phyloP scores from a whole-genome alignment of 306 rosid genomes.

The Trifolium subterraneum region DNA sequence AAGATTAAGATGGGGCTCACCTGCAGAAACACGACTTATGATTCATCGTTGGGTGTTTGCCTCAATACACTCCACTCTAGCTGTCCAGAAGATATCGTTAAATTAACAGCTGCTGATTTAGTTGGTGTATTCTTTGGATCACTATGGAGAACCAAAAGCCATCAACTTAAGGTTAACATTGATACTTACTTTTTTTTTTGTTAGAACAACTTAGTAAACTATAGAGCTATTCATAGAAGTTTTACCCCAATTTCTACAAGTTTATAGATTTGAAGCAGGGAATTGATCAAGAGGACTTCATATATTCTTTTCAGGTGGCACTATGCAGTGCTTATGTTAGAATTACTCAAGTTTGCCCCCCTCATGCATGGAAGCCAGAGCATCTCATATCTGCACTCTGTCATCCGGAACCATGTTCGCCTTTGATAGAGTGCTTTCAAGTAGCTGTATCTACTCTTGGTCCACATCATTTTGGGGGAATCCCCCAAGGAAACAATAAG shows the following conservation, averaged over 20 bases:
- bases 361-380: slow-evolving; percentile 90
- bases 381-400: slow-evolving; percentile 64
- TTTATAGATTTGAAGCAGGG: slow-evolving; percentile 40
- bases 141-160: slow-evolving; percentile 74
- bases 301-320: slow-evolving; percentile 63
- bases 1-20: slow-evolving; percentile 42
- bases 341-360: slow-evolving; percentile 76
- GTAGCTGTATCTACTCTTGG: slow-evolving; percentile 76
- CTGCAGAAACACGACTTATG: slow-evolving; percentile 77
- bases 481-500: slow-evolving; percentile 32
- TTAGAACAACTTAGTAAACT: slow-evolving; percentile 43
- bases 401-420: slow-evolving; percentile 65
- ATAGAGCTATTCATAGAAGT: slow-evolving; percentile 25
- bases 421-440: slow-evolving; percentile 76
- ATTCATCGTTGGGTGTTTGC: slow-evolving; percentile 83
- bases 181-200: slow-evolving; percentile 36
- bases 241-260: slow-evolving; percentile 23
- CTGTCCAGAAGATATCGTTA: slow-evolving; percentile 75
- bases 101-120: slow-evolving; percentile 78
- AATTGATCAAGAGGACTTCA: slow-evolving; percentile 44
- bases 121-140: slow-evolving; percentile 67
- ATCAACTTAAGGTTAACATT: slow-evolving; percentile 84
- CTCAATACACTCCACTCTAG: slow-evolving; percentile 69
- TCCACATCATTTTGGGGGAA: slow-evolving; percentile 66
- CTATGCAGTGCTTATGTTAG: slow-evolving; percentile 77